Conservation (phyloP, 169 alveolate species). For the Plasmodium gonderi region DNA sequence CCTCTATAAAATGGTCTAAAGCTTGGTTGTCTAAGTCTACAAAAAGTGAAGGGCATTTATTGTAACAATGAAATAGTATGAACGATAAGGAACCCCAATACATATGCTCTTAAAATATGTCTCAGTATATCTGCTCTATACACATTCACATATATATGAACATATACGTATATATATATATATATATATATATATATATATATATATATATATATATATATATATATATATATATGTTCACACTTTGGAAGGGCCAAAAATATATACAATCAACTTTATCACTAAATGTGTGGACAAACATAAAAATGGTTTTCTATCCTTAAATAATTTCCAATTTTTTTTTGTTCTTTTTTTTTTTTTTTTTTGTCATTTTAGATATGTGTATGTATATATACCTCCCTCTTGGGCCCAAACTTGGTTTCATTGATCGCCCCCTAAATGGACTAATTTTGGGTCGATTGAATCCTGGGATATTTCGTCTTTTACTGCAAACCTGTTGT, state of each 20-base stretch:
- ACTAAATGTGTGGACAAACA: background rate
- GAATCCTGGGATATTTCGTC: conserved; percentile 89
- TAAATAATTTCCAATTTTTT: background rate
- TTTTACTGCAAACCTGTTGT: conserved; percentile 83
- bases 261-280: too few relatives aligned
- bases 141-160: background rate
- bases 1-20: conserved; percentile 74
- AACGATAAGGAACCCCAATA: too few relatives aligned
- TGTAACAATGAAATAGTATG: too few relatives aligned
- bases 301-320: too few relatives aligned
- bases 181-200: background rate
- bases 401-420: conserved; percentile 5
- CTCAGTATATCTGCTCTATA: too few relatives aligned
- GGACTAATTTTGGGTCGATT: conserved; percentile 60
- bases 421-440: conserved; percentile 62
- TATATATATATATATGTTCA: background rate
- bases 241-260: background rate
- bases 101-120: too few relatives aligned
- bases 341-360: background rate
- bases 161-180: background rate
- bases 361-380: too few relatives aligned
- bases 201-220: background rate
- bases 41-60: too few relatives aligned
- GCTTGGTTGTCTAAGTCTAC: conserved; percentile 65
- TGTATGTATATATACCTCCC: conserved; percentile 55